phyloP scores from a whole-genome alignment of 805 yeast species.

The Ascoidea tarda region DNA sequence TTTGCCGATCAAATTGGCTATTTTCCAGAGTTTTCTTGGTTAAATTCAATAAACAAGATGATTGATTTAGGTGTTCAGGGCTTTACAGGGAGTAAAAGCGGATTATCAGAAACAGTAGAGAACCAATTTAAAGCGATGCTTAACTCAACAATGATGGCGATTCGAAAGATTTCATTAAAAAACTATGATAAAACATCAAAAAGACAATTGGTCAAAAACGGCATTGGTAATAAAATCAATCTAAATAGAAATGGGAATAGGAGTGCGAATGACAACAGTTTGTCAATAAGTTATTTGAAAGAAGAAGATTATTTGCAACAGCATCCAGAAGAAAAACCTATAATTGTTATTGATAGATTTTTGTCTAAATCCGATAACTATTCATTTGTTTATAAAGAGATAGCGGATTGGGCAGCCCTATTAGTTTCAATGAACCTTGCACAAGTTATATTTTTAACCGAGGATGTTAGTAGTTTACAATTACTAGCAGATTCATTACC shows the following conservation, averaged over 20 bases:
- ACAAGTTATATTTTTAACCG: constrained; percentile 79
- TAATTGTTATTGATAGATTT: constrained; percentile 69
- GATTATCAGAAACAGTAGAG: constrained; percentile 73
- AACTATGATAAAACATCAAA: constrained; percentile 19
- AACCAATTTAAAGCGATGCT: constrained; percentile 72
- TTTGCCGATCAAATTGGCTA: constrained; percentile 77
- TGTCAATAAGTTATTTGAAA: constrained; percentile 20
- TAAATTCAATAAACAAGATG: constrained; percentile 63
- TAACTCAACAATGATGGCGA: constrained; percentile 53
- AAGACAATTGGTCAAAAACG: constrained; percentile 1
- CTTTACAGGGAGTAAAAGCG: constrained; percentile 87
- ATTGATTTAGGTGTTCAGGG: constrained; percentile 82
- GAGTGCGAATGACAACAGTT: constrained; percentile 11
- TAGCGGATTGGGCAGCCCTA: constrained; percentile 84
- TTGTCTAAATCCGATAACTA: constrained; percentile 41
- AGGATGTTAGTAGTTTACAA: constrained; percentile 68
- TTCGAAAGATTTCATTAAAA: constrained; percentile 46
- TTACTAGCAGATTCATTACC: constrained; percentile 63
- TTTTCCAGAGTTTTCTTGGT: constrained; percentile 89
- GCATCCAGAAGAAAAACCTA: constrained; percentile 77
- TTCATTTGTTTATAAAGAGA: constrained; percentile 51
- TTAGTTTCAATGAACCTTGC: constrained; percentile 69
- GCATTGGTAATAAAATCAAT: constrained; percentile 5
- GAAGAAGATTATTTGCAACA: constrained; percentile 78
- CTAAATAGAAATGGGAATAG: constrained; percentile 13